Percentiles rank a stretch among this genome's conserved stretches.
These are phyloP conservation scores for Candida pseudoglaebosa DNA, from an alignment of 805 yeast species.

Conservation along the genomic window DNA sequence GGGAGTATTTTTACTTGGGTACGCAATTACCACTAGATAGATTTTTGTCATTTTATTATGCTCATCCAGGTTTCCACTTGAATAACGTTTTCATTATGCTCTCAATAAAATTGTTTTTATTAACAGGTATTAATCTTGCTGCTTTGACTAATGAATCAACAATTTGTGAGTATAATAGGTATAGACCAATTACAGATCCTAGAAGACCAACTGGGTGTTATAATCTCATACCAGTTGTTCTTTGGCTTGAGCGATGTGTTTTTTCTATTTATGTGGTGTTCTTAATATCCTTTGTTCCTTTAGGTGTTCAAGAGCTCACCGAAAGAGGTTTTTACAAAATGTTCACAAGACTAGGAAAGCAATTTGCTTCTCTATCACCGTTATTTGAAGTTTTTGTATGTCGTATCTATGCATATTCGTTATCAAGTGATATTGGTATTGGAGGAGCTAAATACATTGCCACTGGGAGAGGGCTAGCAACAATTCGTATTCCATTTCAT, in stretches of 20 bases:
- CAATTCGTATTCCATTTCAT: slow-evolving; percentile 73
- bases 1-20: slow-evolving; percentile 80
- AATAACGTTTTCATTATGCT: slow-evolving; percentile 75
- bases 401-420: slow-evolving; percentile 70
- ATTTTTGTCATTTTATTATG: slow-evolving; percentile 78
- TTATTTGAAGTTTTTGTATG: slow-evolving; percentile 81
- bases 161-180: slow-evolving; percentile 62
- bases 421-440: slow-evolving; percentile 65
- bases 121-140: slow-evolving; percentile 67
- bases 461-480: slow-evolving; percentile 85
- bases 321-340: slow-evolving; percentile 82
- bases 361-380: slow-evolving; percentile 68
- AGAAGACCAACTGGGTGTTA: slow-evolving; percentile 68
- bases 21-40: slow-evolving; percentile 78
- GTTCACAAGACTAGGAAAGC: slow-evolving; percentile 63
- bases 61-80: slow-evolving; percentile 84
- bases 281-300: slow-evolving; percentile 75
- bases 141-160: slow-evolving; percentile 71
- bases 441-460: slow-evolving; percentile 89
- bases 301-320: slow-evolving; percentile 72
- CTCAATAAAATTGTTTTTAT: slow-evolving; percentile 68
- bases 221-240: slow-evolving; percentile 68
- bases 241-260: slow-evolving; percentile 80
- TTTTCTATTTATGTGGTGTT: slow-evolving; percentile 78
- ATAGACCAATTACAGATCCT: slow-evolving; percentile 65